Conservation (phyloP, 495 filamentous ascomycete species). For the Hypoxylon cercidicola region DNA sequence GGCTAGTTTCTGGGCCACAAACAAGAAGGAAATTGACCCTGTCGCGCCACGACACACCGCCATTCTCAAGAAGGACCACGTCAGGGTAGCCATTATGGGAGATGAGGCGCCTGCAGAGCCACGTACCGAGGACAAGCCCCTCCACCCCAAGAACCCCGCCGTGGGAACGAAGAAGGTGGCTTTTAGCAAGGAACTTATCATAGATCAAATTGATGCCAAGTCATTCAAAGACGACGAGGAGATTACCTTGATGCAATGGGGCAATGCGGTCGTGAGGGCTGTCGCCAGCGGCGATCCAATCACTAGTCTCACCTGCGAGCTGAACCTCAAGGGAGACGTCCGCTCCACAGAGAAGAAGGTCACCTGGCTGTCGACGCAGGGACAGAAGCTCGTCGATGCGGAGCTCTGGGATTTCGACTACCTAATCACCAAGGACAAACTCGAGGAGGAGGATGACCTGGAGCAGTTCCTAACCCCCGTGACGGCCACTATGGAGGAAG, state of each 20-base stretch:
- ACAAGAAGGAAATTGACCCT: conserved; percentile 96
- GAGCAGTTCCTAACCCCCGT: conserved; percentile 81
- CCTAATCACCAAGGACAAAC: conserved; percentile 89
- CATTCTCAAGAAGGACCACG: conserved; percentile 71
- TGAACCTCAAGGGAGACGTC: conserved; percentile 88
- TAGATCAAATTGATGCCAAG: conserved; percentile 89
- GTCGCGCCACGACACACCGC: conserved; percentile 87
- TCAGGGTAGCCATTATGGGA: conserved; percentile 75
- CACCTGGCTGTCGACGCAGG: conserved; percentile 83
- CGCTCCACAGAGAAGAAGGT: conserved; percentile 96
- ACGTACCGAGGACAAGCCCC: conserved; percentile 77
- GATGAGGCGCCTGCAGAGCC: conserved; percentile 68
- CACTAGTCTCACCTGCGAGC: conserved; percentile 75
- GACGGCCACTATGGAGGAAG: conserved; percentile 80
- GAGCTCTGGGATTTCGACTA: conserved; percentile 93
- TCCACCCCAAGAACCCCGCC: conserved; percentile 86
- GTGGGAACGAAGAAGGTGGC: conserved; percentile 86
- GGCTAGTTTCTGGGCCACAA: conserved; percentile 90
- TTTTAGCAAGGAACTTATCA: conserved; percentile 73
- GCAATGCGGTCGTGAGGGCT: conserved; percentile 82
- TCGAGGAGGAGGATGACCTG: conserved; percentile 81
- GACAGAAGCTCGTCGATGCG: conserved; percentile 79
- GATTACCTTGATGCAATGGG: conserved; percentile 96
- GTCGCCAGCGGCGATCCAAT: conserved; percentile 67
- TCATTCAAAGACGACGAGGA: conserved; percentile 86